Evolutionary conservation across 139 green algal genomes (phyloP).

Genomic region (Tetradesmus obliquus): DNA sequence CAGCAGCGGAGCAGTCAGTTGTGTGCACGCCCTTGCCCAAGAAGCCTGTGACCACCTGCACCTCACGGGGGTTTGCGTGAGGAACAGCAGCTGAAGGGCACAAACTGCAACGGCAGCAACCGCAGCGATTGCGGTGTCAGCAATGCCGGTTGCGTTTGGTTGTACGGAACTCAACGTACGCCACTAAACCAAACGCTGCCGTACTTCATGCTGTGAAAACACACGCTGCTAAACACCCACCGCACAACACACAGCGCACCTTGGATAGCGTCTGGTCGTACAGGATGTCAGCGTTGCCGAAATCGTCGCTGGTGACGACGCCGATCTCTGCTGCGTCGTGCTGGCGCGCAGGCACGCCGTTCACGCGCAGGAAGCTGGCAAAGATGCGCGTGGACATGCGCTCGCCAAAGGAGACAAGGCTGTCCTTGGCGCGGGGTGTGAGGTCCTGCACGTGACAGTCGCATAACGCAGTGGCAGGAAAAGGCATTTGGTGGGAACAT

Average conservation of each 20-base stretch:
- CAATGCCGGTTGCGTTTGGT: background rate
- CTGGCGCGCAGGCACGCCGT: slow-evolving; percentile 81
- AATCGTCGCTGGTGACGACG: slow-evolving; percentile 94
- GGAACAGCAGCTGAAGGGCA: background rate
- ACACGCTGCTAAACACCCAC: background rate
- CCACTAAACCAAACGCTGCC: background rate
- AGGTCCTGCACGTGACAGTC: slow-evolving; percentile 79
- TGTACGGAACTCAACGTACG: background rate
- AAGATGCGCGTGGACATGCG: slow-evolving; percentile 97
- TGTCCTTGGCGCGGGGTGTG: slow-evolving; percentile 90
- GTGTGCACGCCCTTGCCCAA: slow-evolving; percentile 79
- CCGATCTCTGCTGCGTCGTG: slow-evolving; percentile 92
- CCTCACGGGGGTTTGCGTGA: background rate
- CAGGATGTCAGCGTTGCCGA: slow-evolving; percentile 87
- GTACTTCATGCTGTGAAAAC: background rate
- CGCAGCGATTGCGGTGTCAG: background rate
- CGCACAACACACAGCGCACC: slow-evolving; percentile 24
- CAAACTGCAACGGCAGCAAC: background rate
- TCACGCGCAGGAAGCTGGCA: slow-evolving; percentile 67
- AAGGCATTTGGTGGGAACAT: slow-evolving; percentile 27
- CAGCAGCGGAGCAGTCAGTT: background rate
- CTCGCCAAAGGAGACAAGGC: slow-evolving; percentile 98
- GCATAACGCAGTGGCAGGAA: background rate
- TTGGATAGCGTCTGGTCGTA: slow-evolving; percentile 67
- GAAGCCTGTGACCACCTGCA: slow-evolving; percentile 98